phyloP scores from a whole-genome alignment of 129 eudicot species.

The Flaveria robusta region DNA sequence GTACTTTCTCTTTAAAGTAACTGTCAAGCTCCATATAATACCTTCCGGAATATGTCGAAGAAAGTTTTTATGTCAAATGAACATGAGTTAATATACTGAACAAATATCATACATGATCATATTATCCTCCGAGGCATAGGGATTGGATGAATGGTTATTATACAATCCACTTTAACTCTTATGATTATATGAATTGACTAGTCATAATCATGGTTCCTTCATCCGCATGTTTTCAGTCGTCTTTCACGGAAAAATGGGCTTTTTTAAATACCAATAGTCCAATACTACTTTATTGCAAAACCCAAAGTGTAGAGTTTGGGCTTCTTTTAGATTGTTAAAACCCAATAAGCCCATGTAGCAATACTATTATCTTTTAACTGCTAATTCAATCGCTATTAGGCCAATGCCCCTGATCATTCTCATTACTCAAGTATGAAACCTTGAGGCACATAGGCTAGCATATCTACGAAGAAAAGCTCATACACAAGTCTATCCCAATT shows the following conservation, averaged over 20 bases:
- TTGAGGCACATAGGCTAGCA: too few species aligned
- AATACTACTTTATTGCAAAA: not conserved
- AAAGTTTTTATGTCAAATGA: too few species aligned
- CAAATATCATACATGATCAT: too few species aligned
- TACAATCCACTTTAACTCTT: not conserved
- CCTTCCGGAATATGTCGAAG: too few species aligned
- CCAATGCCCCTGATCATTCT: too few species aligned
- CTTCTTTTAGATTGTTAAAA: too few species aligned
- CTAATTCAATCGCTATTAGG: too few species aligned
- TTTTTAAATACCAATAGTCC: not conserved
- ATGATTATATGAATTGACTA: not conserved
- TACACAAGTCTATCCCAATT: too few species aligned
- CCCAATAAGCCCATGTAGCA: not conserved
- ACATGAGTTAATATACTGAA: too few species aligned
- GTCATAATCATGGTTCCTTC: not conserved
- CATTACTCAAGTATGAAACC: too few species aligned
- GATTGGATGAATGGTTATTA: not conserved
- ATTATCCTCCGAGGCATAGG: too few species aligned
- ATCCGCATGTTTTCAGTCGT: not conserved
- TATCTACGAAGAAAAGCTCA: too few species aligned
- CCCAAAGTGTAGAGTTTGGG: not conserved
- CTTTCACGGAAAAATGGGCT: not conserved
- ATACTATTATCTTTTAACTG: not conserved
- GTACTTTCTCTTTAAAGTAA: not conserved
- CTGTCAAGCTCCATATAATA: not conserved